Evolutionary conservation across 176 grass and related monocot genomes (phyloP), one percentile per base, ranked within the genome.

Genomic region (Musa acuminata): DNA sequence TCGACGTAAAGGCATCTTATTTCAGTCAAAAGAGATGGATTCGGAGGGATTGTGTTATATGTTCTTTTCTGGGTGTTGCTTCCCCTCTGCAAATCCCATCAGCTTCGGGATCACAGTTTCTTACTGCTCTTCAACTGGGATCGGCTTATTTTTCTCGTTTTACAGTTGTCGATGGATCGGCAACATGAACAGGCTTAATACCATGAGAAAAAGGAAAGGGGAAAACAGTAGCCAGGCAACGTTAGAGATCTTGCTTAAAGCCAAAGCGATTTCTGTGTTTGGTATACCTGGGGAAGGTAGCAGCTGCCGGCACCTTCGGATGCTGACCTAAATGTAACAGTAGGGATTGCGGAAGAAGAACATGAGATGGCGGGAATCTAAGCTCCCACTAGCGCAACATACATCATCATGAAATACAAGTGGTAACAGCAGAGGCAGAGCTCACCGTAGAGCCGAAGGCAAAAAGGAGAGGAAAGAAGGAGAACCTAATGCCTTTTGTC

Each of bases 401-500:
- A 9, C 25, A 50, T 49, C 17, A 69, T 16, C 66, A 13, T 69
- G 66, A 9, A 17, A 43, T 1, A 49, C 8, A 1, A n/a, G 48
- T 50, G 26, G 29, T 17, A 19, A 69, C 17, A 17, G 67, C 17
- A 1, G 29, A 69, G 16, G 67, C 11, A 69, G 29, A 69, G 67
- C 16, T 8, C 24, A 50, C 50, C 57, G 21, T 27, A 27, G 26
- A 27, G 26, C 26, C 26, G 26, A 27, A 27, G 26, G 26, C 26
- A 27, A 27, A 72, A 23, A 53, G 19, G n/a, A 52, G 17, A 52
- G 17, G 68, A 51, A 51, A 71, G 68, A n/a, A 71, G 68, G 29
- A 27, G 68, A 72, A 72, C 69, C 69, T 72, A 72, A 72, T 72
- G 69, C 69, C 69, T 25, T 72, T 72, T 24, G 49, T 3, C 23